These are phyloP conservation scores for Neofusicoccum ribis DNA, from an alignment of 2,329 filamentous ascomycete genomes.

Conservation along the genomic window DNA sequence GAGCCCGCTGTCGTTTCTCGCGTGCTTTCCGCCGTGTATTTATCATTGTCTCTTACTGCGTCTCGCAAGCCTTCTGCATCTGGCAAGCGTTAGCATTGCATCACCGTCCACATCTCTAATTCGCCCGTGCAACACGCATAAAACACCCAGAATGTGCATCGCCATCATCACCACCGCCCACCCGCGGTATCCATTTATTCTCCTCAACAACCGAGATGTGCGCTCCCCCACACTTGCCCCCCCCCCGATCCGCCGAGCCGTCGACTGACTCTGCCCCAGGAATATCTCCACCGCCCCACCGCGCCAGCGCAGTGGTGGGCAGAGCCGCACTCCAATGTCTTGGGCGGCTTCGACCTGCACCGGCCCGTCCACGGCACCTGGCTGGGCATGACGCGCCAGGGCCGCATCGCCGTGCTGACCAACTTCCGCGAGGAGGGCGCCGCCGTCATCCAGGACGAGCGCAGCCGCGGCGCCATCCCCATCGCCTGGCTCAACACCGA, in stretches of 20 bases:
- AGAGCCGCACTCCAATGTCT: conserved; percentile 52
- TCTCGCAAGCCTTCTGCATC: neutral
- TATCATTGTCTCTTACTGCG: neutral
- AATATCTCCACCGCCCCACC: conserved; percentile 63
- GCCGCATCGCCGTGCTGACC: conserved; percentile 62
- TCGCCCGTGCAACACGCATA: neutral
- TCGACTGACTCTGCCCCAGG: conserved; percentile 39
- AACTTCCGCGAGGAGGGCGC: conserved; percentile 60
- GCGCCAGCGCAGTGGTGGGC: conserved; percentile 60
- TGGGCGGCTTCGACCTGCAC: conserved; percentile 63
- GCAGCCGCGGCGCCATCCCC: conserved; percentile 60
- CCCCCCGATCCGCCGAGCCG: neutral
- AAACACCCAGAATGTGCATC: conserved; percentile 46
- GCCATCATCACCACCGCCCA: conserved; percentile 51
- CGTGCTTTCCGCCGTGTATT: neutral
- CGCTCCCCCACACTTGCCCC: neutral
- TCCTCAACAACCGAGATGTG: conserved; percentile 54
- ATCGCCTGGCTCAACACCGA: conserved; percentile 58
- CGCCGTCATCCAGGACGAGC: conserved; percentile 44
- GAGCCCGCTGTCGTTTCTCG: neutral
- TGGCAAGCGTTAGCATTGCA: conserved; percentile 14
- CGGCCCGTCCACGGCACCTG: conserved; percentile 62
- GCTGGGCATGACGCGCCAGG: conserved; percentile 62
- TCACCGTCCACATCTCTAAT: neutral
- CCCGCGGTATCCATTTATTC: conserved; percentile 50